Conservation (phyloP, 129 eudicot genomes). For the Kitagawia praeruptora region DNA sequence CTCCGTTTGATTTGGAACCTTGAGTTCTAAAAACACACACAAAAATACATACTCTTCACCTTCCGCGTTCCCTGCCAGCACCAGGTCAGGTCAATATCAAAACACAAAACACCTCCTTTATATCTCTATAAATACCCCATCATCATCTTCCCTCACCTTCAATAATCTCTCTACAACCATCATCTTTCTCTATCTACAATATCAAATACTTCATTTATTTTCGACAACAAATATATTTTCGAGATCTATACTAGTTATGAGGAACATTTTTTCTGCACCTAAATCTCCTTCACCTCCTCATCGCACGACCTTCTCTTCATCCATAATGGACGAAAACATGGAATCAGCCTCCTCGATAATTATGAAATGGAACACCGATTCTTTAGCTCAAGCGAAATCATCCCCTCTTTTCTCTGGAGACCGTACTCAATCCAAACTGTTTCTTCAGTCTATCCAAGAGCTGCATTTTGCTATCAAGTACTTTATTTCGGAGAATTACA, state of each 20-base stretch:
- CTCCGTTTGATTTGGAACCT: not conserved
- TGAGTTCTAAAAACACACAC: not conserved
- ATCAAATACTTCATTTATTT: not conserved
- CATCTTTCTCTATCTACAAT: not conserved
- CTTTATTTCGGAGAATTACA: constrained; percentile 28
- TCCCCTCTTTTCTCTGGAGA: constrained; percentile 35
- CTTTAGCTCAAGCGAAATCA: constrained; percentile 20
- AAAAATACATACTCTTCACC: not conserved
- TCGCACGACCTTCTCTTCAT: constrained; percentile 24
- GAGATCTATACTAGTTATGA: constrained; percentile 17
- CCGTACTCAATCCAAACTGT: constrained; percentile 33
- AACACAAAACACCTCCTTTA: not conserved
- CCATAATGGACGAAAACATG: constrained; percentile 43
- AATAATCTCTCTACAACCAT: not conserved
- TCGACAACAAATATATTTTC: not conserved
- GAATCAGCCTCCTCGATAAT: constrained; percentile 41
- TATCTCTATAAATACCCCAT: not conserved
- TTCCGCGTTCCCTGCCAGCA: constrained; percentile 6
- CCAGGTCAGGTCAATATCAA: not conserved
- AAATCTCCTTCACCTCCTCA: constrained; percentile 24
- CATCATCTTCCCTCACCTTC: not conserved
- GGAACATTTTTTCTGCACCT: constrained; percentile 25
- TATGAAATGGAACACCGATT: constrained; percentile 32
- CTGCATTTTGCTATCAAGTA: constrained; percentile 51
- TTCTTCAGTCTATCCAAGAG: constrained; percentile 34